A percentile compares a stretch with the other conserved stretches of the same genome.
These are phyloP conservation scores for Euphorbia celastroides DNA, from an alignment of 441 rosid genomes.

Conservation along the genomic window DNA sequence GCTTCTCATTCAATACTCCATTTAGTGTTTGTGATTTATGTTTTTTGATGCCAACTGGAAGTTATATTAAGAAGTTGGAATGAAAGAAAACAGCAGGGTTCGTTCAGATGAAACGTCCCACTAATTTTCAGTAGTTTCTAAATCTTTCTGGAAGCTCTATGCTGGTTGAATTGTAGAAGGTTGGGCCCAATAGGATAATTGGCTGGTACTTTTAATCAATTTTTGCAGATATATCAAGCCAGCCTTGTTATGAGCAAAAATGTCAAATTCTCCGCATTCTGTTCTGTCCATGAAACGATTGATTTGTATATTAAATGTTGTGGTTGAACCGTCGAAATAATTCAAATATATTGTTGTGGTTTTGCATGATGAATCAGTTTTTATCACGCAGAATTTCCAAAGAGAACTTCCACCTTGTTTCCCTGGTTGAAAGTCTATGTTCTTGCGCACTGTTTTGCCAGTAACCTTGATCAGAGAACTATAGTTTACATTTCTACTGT, in stretches of 20 bases:
- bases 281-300: neutral
- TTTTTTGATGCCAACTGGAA: neutral
- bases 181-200: too few relatives aligned
- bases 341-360: neutral
- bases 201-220: too few relatives aligned
- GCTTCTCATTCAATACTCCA: neutral
- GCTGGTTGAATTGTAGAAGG: too few relatives aligned
- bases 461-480: neutral
- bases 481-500: neutral
- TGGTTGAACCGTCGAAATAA: neutral
- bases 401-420: neutral
- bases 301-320: neutral
- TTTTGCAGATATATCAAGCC: too few relatives aligned
- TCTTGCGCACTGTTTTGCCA: neutral
- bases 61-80: neutral
- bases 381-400: neutral
- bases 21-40: neutral
- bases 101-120: neutral
- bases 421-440: neutral
- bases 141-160: too few relatives aligned
- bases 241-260: neutral
- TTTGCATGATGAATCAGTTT: neutral
- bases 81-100: neutral
- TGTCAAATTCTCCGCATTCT: neutral
- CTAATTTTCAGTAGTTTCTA: neutral